A percentile compares a stretch with the other conserved stretches of the same genome.
Conservation (phyloP, 1,139 yeast species). For the Pichia sp. region DNA sequence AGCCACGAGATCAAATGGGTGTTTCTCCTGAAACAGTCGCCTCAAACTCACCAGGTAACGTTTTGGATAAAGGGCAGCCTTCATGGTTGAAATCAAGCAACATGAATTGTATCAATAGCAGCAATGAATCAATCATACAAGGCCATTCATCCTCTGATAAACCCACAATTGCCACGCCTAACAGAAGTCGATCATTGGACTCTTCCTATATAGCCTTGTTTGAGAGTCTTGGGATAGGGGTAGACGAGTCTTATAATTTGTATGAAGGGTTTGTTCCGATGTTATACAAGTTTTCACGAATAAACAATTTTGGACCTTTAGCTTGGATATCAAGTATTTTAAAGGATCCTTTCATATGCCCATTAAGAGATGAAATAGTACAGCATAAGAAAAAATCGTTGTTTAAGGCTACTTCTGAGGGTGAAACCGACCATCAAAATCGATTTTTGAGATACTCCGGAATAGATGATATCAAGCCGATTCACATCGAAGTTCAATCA, state of each 20-base stretch:
- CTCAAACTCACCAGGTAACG: background rate
- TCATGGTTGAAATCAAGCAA: no score
- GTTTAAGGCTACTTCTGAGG: constrained; percentile 20
- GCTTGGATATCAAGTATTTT: constrained; percentile 45
- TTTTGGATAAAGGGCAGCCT: background rate
- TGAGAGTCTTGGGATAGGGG: constrained; percentile 9
- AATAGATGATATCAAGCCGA: constrained; percentile 31
- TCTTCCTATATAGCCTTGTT: background rate
- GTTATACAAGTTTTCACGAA: constrained; percentile 36
- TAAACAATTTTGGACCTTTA: constrained; percentile 47
- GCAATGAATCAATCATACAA: no score
- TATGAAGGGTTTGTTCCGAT: constrained; percentile 42
- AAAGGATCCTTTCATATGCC: constrained; percentile 44
- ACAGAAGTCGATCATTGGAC: background rate
- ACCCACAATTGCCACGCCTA: background rate
- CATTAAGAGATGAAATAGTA: constrained; percentile 31
- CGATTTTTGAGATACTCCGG: constrained; percentile 35
- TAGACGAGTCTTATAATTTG: constrained; percentile 35
- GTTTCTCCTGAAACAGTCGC: background rate
- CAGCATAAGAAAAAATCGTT: constrained; percentile 29
- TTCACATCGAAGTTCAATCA: background rate
- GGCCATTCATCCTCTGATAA: no score
- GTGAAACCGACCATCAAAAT: constrained; percentile 28
- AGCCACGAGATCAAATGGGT: background rate
- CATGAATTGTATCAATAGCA: no score